phyloP scores from a whole-genome alignment of 305 asterid species.

The Fraxinus latifolia region DNA sequence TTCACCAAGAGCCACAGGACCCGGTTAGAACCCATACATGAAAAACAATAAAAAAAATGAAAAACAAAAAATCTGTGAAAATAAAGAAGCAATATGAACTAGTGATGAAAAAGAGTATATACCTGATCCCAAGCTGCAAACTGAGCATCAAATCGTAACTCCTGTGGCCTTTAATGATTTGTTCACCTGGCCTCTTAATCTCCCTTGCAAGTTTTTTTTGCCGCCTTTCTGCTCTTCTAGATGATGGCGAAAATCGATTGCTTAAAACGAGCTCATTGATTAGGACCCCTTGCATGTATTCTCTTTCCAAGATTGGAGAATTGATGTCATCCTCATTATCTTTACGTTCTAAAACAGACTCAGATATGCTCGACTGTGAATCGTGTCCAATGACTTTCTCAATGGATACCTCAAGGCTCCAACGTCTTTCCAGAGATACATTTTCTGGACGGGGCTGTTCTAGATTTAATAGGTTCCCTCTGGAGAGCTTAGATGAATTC shows the following conservation, averaged over 20 bases:
- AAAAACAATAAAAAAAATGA: neutral
- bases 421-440: slow-evolving; percentile 68
- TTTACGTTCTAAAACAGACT: slow-evolving; percentile 37
- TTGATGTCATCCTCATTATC: slow-evolving; percentile 46
- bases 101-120: slow-evolving; percentile 23
- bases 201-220: slow-evolving; percentile 64
- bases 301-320: slow-evolving; percentile 78
- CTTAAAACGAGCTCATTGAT: slow-evolving; percentile 73
- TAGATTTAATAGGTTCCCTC: slow-evolving; percentile 45
- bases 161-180: slow-evolving; percentile 92
- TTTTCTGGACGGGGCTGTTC: slow-evolving; percentile 53
- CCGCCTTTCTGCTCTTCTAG: slow-evolving; percentile 63
- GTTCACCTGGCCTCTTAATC: slow-evolving; percentile 83
- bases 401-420: slow-evolving; percentile 91
- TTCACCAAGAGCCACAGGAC: neutral
- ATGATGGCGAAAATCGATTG: slow-evolving; percentile 65
- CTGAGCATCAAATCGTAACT: slow-evolving; percentile 96
- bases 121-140: slow-evolving; percentile 99
- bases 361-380: slow-evolving; percentile 50
- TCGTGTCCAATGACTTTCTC: slow-evolving; percentile 70
- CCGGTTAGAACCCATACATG: neutral
- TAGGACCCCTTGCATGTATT: slow-evolving; percentile 95
- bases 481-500: slow-evolving; percentile 43
- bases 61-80: neutral
- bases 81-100: slow-evolving; percentile 8